Percentiles rank a stretch among this genome's conserved stretches.
These are phyloP conservation scores for Termitomyces sp. DNA, from an alignment of 768 basidiomycete genomes.

Conservation along the genomic window DNA sequence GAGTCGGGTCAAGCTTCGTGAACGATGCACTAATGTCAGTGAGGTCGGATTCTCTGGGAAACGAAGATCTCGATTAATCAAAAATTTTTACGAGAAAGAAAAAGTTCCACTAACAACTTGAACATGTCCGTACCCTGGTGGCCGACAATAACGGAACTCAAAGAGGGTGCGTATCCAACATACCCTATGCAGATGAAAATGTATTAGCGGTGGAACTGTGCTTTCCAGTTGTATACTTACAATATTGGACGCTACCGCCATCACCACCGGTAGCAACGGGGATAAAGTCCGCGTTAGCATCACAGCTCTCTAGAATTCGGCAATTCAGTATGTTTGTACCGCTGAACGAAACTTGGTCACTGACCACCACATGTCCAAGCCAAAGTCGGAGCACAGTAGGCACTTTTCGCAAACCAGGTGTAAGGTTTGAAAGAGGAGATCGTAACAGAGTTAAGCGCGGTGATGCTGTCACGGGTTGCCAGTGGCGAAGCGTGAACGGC, in stretches of 20 bases:
- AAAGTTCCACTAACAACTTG: constrained; percentile 24
- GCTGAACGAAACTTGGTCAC: constrained; percentile 3
- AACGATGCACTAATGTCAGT: constrained; percentile 34
- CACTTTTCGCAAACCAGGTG: constrained; percentile 44
- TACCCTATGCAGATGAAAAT: constrained; percentile 8
- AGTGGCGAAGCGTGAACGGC: constrained; percentile 14
- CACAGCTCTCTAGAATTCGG: constrained; percentile 28
- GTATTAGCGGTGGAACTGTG: background rate
- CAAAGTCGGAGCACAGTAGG: constrained; percentile 42
- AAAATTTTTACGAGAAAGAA: background rate
- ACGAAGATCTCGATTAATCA: background rate
- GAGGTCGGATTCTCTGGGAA: constrained; percentile 27
- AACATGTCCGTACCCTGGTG: constrained; percentile 38
- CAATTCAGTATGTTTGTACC: background rate
- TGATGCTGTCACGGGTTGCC: constrained; percentile 27
- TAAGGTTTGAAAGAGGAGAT: constrained; percentile 43
- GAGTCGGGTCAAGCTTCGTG: constrained; percentile 25
- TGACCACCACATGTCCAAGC: constrained; percentile 50
- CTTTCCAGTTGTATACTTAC: constrained; percentile 19
- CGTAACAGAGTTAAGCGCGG: constrained; percentile 31
- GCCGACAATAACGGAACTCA: constrained; percentile 32
- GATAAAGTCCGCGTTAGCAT: constrained; percentile 34
- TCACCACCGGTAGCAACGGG: constrained; percentile 43
- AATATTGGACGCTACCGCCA: constrained; percentile 32
- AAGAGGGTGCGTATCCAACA: constrained; percentile 26